Percentiles rank a stretch among this genome's conserved stretches.
phyloP scores from a whole-genome alignment of 306 rosid genomes.

The Benincasa hispida region DNA sequence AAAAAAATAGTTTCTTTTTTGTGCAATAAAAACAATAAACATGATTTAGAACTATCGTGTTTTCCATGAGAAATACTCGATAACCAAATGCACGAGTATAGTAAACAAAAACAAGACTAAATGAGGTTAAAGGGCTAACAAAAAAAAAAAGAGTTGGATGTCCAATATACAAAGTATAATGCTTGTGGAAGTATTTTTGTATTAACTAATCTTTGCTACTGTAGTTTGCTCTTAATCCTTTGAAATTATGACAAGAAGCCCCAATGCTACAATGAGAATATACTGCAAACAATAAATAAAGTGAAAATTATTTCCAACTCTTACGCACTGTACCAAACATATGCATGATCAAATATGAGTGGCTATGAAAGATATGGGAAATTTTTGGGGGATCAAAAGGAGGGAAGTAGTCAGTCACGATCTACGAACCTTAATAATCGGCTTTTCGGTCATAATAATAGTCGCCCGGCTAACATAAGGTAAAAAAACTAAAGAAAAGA shows the following conservation, averaged over 20 bases:
- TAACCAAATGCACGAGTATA: too few relatives aligned
- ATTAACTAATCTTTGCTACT: slow-evolving; percentile 7
- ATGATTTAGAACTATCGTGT: too few relatives aligned
- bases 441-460: slow-evolving; percentile 88
- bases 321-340: background rate
- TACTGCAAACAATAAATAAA: slow-evolving; percentile 30
- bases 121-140: slow-evolving; percentile 1
- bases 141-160: slow-evolving; percentile 9
- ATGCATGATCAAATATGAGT: background rate
- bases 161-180: slow-evolving; percentile 13
- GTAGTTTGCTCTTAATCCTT: slow-evolving; percentile 36
- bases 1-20: too few relatives aligned
- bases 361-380: too few relatives aligned
- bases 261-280: slow-evolving; percentile 61
- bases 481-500: too few relatives aligned
- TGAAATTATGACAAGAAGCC: slow-evolving; percentile 63
- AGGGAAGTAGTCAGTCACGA: too few relatives aligned
- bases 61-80: background rate
- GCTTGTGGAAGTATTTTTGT: background rate
- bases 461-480: slow-evolving; percentile 98
- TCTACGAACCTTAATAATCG: slow-evolving; percentile 84
- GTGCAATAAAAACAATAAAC: too few relatives aligned
- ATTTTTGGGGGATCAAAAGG: too few relatives aligned
- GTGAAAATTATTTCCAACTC: background rate
- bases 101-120: slow-evolving; percentile 13